A percentile compares a stretch with the other conserved stretches of the same genome.
These are phyloP conservation scores for Astrothelium subdiscretum DNA, from an alignment of 495 filamentous ascomycete genomes.

Conservation along the genomic window DNA sequence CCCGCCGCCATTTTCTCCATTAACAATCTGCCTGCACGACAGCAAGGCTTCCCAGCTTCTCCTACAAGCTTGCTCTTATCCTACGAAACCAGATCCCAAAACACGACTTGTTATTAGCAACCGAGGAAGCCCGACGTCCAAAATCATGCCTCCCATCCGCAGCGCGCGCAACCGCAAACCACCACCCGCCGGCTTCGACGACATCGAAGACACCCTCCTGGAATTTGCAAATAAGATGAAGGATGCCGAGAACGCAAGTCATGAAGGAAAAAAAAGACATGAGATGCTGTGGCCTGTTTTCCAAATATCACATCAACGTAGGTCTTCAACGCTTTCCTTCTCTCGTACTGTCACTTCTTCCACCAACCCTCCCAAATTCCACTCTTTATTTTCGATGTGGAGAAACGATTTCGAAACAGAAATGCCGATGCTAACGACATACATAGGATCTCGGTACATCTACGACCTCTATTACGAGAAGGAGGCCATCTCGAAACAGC, in stretches of 20 bases:
- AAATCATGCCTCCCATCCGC: conserved; percentile 78
- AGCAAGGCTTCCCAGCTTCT: no score
- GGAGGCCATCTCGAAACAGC: conserved; percentile 77
- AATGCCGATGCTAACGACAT: not conserved
- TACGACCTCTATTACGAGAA: conserved; percentile 98
- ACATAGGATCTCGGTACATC: conserved; percentile 72
- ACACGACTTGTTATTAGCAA: no score
- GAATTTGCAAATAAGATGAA: conserved; percentile 98
- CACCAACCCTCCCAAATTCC: no score
- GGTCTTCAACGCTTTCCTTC: conserved; percentile 12
- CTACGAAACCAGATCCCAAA: no score
- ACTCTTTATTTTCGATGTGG: no score
- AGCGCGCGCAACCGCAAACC: conserved; percentile 69
- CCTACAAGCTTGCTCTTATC: no score
- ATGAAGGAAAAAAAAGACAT: conserved; percentile 70
- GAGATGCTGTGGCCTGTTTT: conserved; percentile 95
- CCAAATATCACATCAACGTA: conserved; percentile 91
- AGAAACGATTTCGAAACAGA: no score
- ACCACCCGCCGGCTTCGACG: conserved; percentile 88
- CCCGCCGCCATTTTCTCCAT: not conserved
- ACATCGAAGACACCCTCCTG: conserved; percentile 91
- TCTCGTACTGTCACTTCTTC: not conserved
- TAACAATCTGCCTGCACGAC: no score
- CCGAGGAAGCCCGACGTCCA: no score
- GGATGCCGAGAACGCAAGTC: conserved; percentile 73